Evolutionary conservation across 768 basidiomycete genomes (phyloP), one percentile per base, ranked within the genome.

Genomic region (Kwoniella mangroviensis): DNA sequence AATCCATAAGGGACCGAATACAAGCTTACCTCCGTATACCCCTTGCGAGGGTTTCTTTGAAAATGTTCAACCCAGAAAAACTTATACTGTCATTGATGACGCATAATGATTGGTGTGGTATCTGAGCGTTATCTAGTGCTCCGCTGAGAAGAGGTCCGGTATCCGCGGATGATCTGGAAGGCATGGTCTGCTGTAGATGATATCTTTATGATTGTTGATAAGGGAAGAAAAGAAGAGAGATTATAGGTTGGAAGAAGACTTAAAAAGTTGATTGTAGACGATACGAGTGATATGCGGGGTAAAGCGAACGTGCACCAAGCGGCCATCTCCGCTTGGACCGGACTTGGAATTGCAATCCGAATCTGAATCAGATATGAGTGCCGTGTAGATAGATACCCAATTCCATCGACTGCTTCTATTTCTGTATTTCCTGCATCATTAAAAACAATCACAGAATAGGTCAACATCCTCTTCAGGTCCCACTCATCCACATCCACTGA

Each of bases 101-200:
- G n/a, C 80, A 64, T 40, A 76, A 73, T 17, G 79, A 75, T 61
- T 82, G 81, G 69, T 82, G 80, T 7, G 81, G 81, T 10, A 79
- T 61, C 42, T 79, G 74, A 9, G 73, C 67, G 51, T 75, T 77
- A 13, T 67, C 68, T 6, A 82, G 65, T 5, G 77, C 68, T 2
- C 72, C 75, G 12, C 69, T 51, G 17, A 80, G 75, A 21, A 78
- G 57, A 9, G 61, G 15, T 34, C 67, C 67, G 4, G n/a, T 56
- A 40, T 60, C 65, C 17, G 56, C 68, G 11, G 54, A 13, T 68
- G 63, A 70, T 67, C 42, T 63, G 21, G 43, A 17, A 65, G 28
- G 63, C 41, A 56, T 45, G 5, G 11, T 51, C 24, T 21, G 49
- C 61, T 34, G 17, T 15, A 57, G 54, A 28, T 22, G 19, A 22